phyloP scores from a whole-genome alignment of 1,284 basidiomycete genomes.

The Vanrija sp. region DNA sequence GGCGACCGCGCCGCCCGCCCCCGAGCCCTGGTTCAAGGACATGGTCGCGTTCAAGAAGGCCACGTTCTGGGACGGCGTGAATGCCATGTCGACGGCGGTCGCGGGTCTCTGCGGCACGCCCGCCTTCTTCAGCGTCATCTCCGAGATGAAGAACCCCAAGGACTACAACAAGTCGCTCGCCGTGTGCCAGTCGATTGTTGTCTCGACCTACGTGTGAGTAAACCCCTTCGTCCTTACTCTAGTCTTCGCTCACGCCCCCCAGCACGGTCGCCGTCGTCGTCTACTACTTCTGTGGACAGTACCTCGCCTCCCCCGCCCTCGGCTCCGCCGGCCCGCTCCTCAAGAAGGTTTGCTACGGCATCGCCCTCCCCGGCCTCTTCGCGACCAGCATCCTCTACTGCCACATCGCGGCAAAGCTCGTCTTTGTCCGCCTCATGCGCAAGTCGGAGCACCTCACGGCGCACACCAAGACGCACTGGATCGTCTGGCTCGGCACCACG shows the following conservation, averaged over 20 bases:
- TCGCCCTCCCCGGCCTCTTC: conserved; percentile 39
- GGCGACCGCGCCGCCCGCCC: conserved; percentile 29
- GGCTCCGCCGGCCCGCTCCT: conserved; percentile 43
- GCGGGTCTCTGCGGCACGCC: conserved; percentile 15
- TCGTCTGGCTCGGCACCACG: conserved; percentile 49
- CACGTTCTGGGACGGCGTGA: conserved; percentile 27
- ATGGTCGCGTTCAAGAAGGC: conserved; percentile 16
- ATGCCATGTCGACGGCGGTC: conserved; percentile 14
- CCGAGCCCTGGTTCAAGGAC: conserved; percentile 30
- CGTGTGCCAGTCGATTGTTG: conserved; percentile 26
- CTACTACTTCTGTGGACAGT: conserved; percentile 11
- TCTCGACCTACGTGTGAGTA: conserved; percentile 10
- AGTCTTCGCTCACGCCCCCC: background rate
- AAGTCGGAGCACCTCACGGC: conserved; percentile 57
- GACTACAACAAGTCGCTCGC: conserved; percentile 28
- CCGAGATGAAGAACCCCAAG: conserved; percentile 40
- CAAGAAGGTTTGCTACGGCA: conserved; percentile 41
- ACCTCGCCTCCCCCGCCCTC: conserved; percentile 32
- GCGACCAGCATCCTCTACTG: conserved; percentile 31
- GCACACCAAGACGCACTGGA: conserved; percentile 59
- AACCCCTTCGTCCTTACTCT: background rate
- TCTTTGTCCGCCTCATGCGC: conserved; percentile 62
- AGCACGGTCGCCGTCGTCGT: conserved; percentile 6
- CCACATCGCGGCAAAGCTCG: conserved; percentile 55
- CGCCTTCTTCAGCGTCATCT: conserved; percentile 32